Percentiles rank a stretch among this genome's conserved stretches.
phyloP scores from a whole-genome alignment of 2,329 filamentous ascomycete species.

The Dactylella cylindrospora region DNA sequence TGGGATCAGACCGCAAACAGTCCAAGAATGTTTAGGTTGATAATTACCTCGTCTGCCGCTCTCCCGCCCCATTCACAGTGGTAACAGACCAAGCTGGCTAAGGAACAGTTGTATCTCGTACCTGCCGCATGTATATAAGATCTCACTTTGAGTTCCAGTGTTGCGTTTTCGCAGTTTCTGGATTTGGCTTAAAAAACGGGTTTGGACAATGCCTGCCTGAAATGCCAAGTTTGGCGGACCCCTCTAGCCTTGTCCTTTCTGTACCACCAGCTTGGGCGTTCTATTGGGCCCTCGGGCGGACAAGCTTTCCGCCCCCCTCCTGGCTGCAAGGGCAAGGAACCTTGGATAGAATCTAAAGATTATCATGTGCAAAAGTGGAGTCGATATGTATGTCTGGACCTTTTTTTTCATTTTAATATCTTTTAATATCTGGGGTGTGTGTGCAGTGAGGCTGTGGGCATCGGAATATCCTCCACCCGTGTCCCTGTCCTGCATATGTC shows the following conservation, averaged over 20 bases:
- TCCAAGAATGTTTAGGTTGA: too few relatives aligned
- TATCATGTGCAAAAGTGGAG: slow-evolving; percentile 19
- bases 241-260: neutral
- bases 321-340: slow-evolving; percentile 15
- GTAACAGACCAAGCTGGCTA: too few relatives aligned
- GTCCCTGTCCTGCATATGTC: slow-evolving; percentile 13
- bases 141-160: slow-evolving; percentile 32
- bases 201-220: slow-evolving; percentile 45
- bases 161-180: slow-evolving; percentile 39
- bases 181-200: slow-evolving; percentile 44
- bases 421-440: neutral
- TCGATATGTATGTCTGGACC: neutral
- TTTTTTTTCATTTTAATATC: slow-evolving; percentile 4
- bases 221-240: slow-evolving; percentile 39
- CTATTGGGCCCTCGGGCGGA: neutral
- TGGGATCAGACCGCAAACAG: too few relatives aligned
- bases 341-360: neutral
- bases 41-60: slow-evolving; percentile 38
- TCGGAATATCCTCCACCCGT: slow-evolving; percentile 6
- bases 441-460: neutral
- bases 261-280: too few relatives aligned
- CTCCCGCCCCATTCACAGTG: slow-evolving; percentile 21
- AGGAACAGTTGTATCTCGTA: too few relatives aligned
- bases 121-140: slow-evolving; percentile 41
- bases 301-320: slow-evolving; percentile 17